Percentiles rank a stretch among this genome's conserved stretches.
phyloP scores from a whole-genome alignment of 2,329 filamentous ascomycete species.

The Aspergillus carbonarius region DNA sequence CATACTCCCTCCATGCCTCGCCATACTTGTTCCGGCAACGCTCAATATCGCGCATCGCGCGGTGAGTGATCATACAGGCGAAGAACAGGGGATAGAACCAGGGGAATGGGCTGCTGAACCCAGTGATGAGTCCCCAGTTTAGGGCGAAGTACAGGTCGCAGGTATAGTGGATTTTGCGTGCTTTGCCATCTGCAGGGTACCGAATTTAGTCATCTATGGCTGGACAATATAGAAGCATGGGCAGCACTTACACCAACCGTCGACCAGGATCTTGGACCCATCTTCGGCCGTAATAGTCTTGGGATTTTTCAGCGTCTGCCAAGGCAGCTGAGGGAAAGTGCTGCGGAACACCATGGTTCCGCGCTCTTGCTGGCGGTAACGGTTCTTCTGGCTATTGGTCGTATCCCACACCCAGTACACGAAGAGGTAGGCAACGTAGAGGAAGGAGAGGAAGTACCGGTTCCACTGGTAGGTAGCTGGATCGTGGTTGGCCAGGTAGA shows the following conservation, averaged over 20 bases:
- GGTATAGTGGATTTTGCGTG: slow-evolving; percentile 78
- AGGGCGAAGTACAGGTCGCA: slow-evolving; percentile 77
- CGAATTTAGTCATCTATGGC: slow-evolving; percentile 14
- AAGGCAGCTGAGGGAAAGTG: slow-evolving; percentile 87
- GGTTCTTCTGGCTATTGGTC: slow-evolving; percentile 90
- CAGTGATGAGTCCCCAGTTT: slow-evolving; percentile 77
- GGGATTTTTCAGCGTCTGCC: slow-evolving; percentile 78
- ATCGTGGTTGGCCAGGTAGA: slow-evolving; percentile 82
- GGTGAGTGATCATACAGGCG: slow-evolving; percentile 73
- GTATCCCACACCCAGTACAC: slow-evolving; percentile 93
- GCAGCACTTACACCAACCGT: slow-evolving; percentile 71
- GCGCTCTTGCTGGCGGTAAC: slow-evolving; percentile 77
- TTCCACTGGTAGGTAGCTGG: slow-evolving; percentile 77
- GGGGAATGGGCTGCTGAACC: slow-evolving; percentile 77
- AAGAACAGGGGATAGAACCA: slow-evolving; percentile 92
- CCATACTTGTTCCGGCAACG: slow-evolving; percentile 77
- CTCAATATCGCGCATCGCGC: slow-evolving; percentile 72
- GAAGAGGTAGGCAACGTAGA: slow-evolving; percentile 73
- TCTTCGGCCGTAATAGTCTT: slow-evolving; percentile 70
- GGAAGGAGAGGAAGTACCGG: slow-evolving; percentile 60
- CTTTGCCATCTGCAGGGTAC: slow-evolving; percentile 58
- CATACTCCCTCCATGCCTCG: slow-evolving; percentile 78
- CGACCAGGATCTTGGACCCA: slow-evolving; percentile 74
- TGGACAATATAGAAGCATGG: neutral
- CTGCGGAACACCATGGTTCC: slow-evolving; percentile 68